phyloP scores from a whole-genome alignment of 2,329 filamentous ascomycete species.

The Colletotrichum tropicicola region DNA sequence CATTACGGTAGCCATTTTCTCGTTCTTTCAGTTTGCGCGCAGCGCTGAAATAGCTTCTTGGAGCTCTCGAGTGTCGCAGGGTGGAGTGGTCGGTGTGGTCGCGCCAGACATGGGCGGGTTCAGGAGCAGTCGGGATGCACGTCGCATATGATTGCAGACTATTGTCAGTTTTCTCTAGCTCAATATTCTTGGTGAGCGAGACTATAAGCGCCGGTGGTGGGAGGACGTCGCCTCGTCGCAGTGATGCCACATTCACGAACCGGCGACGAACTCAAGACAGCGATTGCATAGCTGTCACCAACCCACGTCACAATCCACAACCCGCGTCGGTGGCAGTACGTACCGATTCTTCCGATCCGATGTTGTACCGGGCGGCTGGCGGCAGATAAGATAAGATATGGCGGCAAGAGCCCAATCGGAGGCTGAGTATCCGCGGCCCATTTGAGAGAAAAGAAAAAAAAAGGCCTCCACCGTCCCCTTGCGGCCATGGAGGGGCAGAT shows the following conservation, averaged over 20 bases:
- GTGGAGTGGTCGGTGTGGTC: not conserved
- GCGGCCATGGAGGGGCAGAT: slow-evolving; percentile 25
- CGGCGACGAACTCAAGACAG: not conserved
- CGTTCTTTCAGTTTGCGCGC: not conserved
- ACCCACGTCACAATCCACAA: slow-evolving; percentile 28
- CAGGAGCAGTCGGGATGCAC: not conserved
- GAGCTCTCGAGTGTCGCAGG: not conserved
- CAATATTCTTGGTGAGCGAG: no score
- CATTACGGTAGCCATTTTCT: slow-evolving; percentile 41
- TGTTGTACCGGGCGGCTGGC: slow-evolving; percentile 4
- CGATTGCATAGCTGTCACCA: slow-evolving; percentile 28
- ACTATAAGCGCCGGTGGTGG: not conserved
- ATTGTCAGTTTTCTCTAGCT: not conserved
- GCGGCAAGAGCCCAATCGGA: slow-evolving; percentile 15
- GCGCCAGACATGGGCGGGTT: not conserved
- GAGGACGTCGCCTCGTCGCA: slow-evolving; percentile 11
- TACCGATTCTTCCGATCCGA: not conserved
- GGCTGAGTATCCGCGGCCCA: not conserved
- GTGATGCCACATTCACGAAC: not conserved
- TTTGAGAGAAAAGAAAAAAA: not conserved
- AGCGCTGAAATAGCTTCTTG: not conserved
- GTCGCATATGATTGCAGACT: not conserved
- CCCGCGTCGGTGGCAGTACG: slow-evolving; percentile 3
- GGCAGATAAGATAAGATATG: not conserved
- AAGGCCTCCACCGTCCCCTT: slow-evolving; percentile 19